Percentiles rank a stretch among this genome's conserved stretches.
Evolutionary conservation across 1,284 basidiomycete species (phyloP).

Genomic region (Ustilago curta): DNA sequence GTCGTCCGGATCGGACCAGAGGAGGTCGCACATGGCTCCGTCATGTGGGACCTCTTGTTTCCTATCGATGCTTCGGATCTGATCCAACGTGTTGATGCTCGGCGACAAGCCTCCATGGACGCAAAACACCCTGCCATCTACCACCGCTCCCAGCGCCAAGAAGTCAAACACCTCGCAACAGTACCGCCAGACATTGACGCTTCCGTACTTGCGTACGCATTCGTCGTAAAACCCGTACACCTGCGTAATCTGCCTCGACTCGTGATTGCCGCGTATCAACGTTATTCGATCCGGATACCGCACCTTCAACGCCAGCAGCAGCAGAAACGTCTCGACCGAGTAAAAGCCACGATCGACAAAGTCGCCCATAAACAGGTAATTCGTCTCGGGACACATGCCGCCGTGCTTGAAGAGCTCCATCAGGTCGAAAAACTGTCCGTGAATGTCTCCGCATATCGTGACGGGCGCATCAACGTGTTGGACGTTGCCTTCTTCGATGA

Average conservation of each 20-base stretch:
- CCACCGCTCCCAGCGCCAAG: conserved; percentile 90
- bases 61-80: conserved; percentile 92
- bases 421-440: conserved; percentile 97
- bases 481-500: conserved; percentile 95
- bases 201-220: conserved; percentile 95
- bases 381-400: conserved; percentile 92
- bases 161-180: conserved; percentile 99
- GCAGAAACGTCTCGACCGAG: conserved; percentile 94
- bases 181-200: conserved; percentile 94
- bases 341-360: conserved; percentile 84
- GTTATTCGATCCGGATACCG: conserved; percentile 98
- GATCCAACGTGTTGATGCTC: conserved; percentile 59
- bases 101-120: conserved; percentile 89
- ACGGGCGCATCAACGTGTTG: conserved; percentile 96
- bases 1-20: conserved; percentile 96
- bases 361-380: conserved; percentile 93
- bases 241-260: conserved; percentile 93
- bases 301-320: conserved; percentile 94
- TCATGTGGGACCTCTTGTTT: conserved; percentile 99
- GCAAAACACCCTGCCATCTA: conserved; percentile 92
- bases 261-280: conserved; percentile 96
- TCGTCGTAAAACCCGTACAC: conserved; percentile 99
- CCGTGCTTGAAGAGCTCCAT: conserved; percentile 97
- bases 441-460: conserved; percentile 98
- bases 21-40: conserved; percentile 96